These are phyloP conservation scores for Candolleomyces eurysporus DNA, from an alignment of 768 basidiomycete genomes.

Conservation along the genomic window DNA sequence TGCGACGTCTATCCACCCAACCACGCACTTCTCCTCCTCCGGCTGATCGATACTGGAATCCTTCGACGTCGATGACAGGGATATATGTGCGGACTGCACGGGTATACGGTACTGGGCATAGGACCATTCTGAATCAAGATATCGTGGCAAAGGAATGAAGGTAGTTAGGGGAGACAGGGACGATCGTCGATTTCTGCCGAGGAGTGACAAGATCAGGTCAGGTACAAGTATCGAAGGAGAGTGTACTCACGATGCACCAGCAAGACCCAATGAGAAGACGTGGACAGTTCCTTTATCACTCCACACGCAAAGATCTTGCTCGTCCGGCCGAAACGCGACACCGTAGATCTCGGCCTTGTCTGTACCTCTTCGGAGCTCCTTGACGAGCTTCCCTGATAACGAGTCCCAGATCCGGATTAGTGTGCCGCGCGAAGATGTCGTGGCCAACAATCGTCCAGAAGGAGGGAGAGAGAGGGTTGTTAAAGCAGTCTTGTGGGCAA, in stretches of 20 bases:
- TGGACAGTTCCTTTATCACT: constrained; percentile 96
- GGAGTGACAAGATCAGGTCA: constrained; percentile 1
- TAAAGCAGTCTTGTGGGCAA: constrained; percentile 78
- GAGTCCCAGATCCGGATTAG: constrained; percentile 88
- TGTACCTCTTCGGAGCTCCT: constrained; percentile 81
- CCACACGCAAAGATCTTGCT: constrained; percentile 86
- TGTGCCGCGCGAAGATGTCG: constrained; percentile 81
- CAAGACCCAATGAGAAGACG: constrained; percentile 71
- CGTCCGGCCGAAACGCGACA: constrained; percentile 83
- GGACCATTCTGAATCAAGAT: constrained; percentile 96
- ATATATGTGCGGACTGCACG: constrained; percentile 78
- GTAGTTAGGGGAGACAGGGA: constrained; percentile 77
- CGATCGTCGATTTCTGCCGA: constrained; percentile 75
- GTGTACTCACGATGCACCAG: constrained; percentile 61
- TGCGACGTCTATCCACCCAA: constrained; percentile 76
- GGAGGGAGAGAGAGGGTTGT: constrained; percentile 75
- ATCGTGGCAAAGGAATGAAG: constrained; percentile 81
- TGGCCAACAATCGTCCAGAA: constrained; percentile 79
- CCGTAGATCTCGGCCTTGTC: constrained; percentile 93
- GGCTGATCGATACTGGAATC: constrained; percentile 44
- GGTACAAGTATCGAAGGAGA: constrained; percentile 2
- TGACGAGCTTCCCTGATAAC: constrained; percentile 63
- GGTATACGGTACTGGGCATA: constrained; percentile 92
- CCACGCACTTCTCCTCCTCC: constrained; percentile 83
- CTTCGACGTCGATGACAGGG: constrained; percentile 54